Percentiles rank a stretch among this genome's conserved stretches.
Evolutionary conservation across 1,139 yeast species (phyloP).

Genomic region (Tardiomyces digboiensis): DNA sequence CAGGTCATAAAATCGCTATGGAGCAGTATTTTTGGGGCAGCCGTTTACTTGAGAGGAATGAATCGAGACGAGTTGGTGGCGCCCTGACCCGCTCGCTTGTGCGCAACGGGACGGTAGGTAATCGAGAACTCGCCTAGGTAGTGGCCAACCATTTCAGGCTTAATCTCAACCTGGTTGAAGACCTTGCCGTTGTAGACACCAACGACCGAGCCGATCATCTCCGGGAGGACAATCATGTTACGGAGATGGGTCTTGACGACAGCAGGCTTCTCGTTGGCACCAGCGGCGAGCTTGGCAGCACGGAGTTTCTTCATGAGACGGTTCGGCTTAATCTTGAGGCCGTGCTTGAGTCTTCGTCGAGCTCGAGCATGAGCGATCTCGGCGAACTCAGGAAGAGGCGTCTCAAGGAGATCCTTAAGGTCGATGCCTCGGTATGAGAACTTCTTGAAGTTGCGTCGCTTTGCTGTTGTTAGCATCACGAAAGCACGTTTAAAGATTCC

Average conservation of each 20-base stretch:
- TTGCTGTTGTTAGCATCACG: too few relatives aligned
- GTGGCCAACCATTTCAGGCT: slow-evolving; percentile 99
- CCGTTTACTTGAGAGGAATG: slow-evolving; percentile 30
- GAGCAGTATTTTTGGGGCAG: slow-evolving; percentile 1
- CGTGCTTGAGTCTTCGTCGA: slow-evolving; percentile 99
- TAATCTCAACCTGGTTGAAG: slow-evolving; percentile 96
- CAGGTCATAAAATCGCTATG: not conserved
- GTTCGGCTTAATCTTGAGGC: slow-evolving; percentile 93
- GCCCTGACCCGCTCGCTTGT: slow-evolving; percentile 95
- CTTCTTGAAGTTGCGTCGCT: slow-evolving; percentile 91
- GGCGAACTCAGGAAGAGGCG: slow-evolving; percentile 96
- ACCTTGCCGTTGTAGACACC: slow-evolving; percentile 99
- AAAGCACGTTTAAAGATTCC: too few relatives aligned
- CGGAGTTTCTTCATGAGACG: slow-evolving; percentile 97
- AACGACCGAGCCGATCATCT: slow-evolving; percentile 98
- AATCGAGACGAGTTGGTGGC: slow-evolving; percentile 63
- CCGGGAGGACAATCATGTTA: slow-evolving; percentile 98
- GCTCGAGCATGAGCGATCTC: slow-evolving; percentile 97
- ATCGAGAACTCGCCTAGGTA: slow-evolving; percentile 99
- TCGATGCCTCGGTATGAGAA: slow-evolving; percentile 99
- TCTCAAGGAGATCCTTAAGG: slow-evolving; percentile 86
- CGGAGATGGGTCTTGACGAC: slow-evolving; percentile 99
- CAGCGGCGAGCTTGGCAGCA: slow-evolving; percentile 92
- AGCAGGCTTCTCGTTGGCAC: slow-evolving; percentile 95
- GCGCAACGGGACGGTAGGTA: slow-evolving; percentile 99